phyloP scores from a whole-genome alignment of 2,329 filamentous ascomycete species.

The Aureobasidium sp. region DNA sequence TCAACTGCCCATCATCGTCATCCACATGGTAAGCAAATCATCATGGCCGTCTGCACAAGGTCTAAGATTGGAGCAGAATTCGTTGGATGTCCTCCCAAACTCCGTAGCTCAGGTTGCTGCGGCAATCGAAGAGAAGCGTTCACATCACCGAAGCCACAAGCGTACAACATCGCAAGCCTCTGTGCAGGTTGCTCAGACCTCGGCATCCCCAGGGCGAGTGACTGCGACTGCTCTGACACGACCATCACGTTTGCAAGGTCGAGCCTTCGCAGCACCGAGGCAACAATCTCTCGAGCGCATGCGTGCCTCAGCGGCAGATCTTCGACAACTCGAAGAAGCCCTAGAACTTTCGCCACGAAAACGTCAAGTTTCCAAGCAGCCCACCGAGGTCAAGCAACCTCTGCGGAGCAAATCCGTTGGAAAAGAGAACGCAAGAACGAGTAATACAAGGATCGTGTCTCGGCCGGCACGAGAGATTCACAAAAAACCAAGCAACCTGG shows the following conservation, averaged over 20 bases:
- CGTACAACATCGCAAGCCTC: neutral
- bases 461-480: slow-evolving; percentile 10
- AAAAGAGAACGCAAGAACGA: neutral
- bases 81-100: slow-evolving; percentile 48
- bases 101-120: slow-evolving; percentile 47
- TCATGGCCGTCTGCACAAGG: slow-evolving; percentile 18
- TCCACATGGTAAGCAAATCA: slow-evolving; percentile 39
- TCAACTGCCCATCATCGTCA: slow-evolving; percentile 47
- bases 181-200: neutral
- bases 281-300: slow-evolving; percentile 43
- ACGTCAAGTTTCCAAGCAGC: slow-evolving; percentile 17
- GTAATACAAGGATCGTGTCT: slow-evolving; percentile 16
- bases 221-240: slow-evolving; percentile 24
- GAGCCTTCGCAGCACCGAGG: slow-evolving; percentile 45
- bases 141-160: slow-evolving; percentile 14
- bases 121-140: slow-evolving; percentile 44
- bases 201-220: neutral
- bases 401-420: slow-evolving; percentile 4
- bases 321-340: slow-evolving; percentile 33
- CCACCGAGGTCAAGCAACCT: neutral
- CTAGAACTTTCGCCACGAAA: slow-evolving; percentile 40
- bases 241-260: slow-evolving; percentile 39
- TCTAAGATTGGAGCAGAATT: slow-evolving; percentile 30
- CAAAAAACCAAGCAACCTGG: slow-evolving; percentile 14
- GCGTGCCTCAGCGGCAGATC: slow-evolving; percentile 33